phyloP scores from a whole-genome alignment of 1,139 yeast species.

The Protomyces inundatus region DNA sequence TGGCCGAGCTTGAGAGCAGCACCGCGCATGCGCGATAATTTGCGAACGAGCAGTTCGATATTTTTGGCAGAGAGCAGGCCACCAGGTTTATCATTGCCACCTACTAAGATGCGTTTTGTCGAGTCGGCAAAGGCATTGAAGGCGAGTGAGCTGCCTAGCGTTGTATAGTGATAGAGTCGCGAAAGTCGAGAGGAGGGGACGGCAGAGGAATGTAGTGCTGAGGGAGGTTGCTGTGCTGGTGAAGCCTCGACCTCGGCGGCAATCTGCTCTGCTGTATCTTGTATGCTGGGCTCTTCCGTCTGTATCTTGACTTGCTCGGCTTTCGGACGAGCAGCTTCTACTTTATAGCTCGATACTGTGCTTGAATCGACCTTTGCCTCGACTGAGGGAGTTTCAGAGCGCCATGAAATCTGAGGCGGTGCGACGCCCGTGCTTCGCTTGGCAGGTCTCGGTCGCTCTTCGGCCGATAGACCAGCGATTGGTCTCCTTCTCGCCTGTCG shows the following conservation, averaged over 20 bases:
- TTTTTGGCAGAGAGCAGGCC: slow-evolving; percentile 73
- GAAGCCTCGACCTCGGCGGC: not conserved
- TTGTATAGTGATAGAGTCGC: slow-evolving; percentile 85
- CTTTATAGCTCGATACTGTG: not conserved
- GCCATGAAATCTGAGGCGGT: not conserved
- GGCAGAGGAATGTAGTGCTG: slow-evolving; percentile 8
- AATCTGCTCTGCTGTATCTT: not conserved
- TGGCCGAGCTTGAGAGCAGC: slow-evolving; percentile 97
- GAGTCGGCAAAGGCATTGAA: slow-evolving; percentile 79
- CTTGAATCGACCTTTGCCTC: not conserved
- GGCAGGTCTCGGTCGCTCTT: not conserved
- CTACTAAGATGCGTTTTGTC: slow-evolving; percentile 57
- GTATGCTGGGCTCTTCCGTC: not conserved
- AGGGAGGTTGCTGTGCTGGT: not conserved
- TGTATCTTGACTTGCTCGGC: not conserved
- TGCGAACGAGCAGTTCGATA: slow-evolving; percentile 79
- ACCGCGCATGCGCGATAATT: slow-evolving; percentile 91
- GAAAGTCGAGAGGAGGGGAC: slow-evolving; percentile 80
- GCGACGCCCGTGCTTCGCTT: not conserved
- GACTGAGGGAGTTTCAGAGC: not conserved
- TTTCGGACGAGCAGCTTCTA: not conserved
- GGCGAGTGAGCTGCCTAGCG: slow-evolving; percentile 88
- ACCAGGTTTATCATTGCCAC: slow-evolving; percentile 44
- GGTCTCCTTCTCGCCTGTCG: not conserved
- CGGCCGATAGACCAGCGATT: not conserved